Evolutionary conservation across 1,284 basidiomycete species (phyloP), one percentile per base, ranked within the genome.

Genomic region (Trametes versicolor): DNA sequence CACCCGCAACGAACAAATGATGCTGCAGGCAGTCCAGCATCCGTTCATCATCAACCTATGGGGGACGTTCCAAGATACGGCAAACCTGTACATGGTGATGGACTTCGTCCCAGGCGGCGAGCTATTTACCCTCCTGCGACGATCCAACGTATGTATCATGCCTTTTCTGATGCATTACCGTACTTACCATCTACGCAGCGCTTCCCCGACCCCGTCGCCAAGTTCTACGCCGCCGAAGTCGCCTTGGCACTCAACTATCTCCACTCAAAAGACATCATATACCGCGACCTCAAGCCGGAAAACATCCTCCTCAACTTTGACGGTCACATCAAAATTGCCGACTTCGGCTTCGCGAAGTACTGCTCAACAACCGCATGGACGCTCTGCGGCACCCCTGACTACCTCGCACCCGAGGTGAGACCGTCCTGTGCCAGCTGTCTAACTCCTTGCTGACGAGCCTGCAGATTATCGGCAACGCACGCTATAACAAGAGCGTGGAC

Each of bases 21-120:
- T 99, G 84, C 87, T 99, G 50, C 89, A 93, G 63, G 86, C 89
- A 32, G 94, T 98, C 0, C 90, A 97, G 58, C 96, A 99, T 78
- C 94, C 97, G 2, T 99, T 99, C 81, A 93, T 99, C 69, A 91
- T 99, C 81, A 99, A 98, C 75, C 87, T 99, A 6, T 99, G 97
- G 97, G 98, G 97, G 29, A 94, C 95, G 0, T 99, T 99, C 80
- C 95, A 98, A 73, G 97, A 99, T 74, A 82, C 89, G 12, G 86
- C 93, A 51, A 99, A 98, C 76, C 82, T 99, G 15, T 99, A 98
- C 83, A 98, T 99, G 96, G 97, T 99, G 63, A 99, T 99, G 97
- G 98, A 99, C 80, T 99, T 98, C 76, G 97, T 99, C 4, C 95
- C 96, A 0, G 97, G 97, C 23, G 97, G 97, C 21, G 97, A 99